These are phyloP conservation scores for Leishmania turanica DNA, from an alignment of 208 protist genomes.

Conservation along the genomic window DNA sequence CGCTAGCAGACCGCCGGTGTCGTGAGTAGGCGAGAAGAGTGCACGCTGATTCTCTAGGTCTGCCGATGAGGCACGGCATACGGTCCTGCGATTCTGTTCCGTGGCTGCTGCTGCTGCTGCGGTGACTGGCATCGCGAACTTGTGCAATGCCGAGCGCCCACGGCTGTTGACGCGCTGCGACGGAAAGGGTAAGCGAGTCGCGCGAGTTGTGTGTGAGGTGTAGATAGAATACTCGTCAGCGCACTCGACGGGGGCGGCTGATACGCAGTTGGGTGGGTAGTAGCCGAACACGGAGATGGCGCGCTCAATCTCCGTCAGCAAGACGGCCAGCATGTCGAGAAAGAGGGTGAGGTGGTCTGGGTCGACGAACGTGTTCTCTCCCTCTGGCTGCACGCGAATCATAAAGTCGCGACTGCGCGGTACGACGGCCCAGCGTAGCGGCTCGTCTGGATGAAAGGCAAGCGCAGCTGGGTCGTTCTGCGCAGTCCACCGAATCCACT, in stretches of 20 bases:
- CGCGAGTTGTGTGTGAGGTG: neutral
- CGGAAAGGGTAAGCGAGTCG: slow-evolving; percentile 4
- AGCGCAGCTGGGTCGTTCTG: slow-evolving; percentile 21
- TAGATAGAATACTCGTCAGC: neutral
- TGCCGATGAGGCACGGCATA: slow-evolving; percentile 13
- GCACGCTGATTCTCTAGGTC: slow-evolving; percentile 33
- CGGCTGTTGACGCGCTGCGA: slow-evolving; percentile 12
- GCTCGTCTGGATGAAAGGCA: slow-evolving; percentile 16
- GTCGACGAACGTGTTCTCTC: slow-evolving; percentile 18
- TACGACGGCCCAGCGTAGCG: slow-evolving; percentile 33
- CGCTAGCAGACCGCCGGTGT: slow-evolving; percentile 35
- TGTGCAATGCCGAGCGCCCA: slow-evolving; percentile 7
- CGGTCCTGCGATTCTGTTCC: neutral
- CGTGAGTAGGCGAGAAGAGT: slow-evolving; percentile 60
- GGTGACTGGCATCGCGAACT: neutral
- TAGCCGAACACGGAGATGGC: slow-evolving; percentile 27
- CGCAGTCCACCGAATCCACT: slow-evolving; percentile 18
- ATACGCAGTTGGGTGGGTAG: slow-evolving; percentile 24
- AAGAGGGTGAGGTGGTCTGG: slow-evolving; percentile 19
- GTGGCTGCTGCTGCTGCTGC: slow-evolving; percentile 10
- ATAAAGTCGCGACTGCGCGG: slow-evolving; percentile 25
- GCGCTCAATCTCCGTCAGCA: slow-evolving; percentile 17
- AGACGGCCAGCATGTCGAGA: slow-evolving; percentile 10
- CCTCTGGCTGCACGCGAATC: slow-evolving; percentile 27
- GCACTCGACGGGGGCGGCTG: slow-evolving; percentile 6